Conservation (phyloP, 805 yeast species). For the Monosporozyma unispora region DNA sequence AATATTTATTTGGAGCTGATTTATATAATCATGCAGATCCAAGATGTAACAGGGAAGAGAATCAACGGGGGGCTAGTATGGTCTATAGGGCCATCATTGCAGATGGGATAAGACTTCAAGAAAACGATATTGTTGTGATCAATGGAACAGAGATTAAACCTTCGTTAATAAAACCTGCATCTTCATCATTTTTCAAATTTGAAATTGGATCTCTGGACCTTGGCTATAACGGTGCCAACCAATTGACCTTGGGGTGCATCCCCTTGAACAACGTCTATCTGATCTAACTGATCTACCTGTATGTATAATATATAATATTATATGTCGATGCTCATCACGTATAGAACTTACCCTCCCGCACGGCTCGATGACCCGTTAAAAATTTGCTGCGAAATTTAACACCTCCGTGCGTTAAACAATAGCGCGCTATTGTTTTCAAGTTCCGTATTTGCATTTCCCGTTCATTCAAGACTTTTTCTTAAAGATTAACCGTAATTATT, state of each 20-base stretch:
- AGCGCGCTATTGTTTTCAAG: too few relatives aligned
- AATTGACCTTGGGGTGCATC: slow-evolving; percentile 20
- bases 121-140: slow-evolving; percentile 4
- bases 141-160: slow-evolving; percentile 14
- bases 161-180: background rate
- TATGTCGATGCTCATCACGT: too few relatives aligned
- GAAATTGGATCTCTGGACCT: slow-evolving; percentile 4
- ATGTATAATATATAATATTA: too few relatives aligned
- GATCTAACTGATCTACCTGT: too few relatives aligned
- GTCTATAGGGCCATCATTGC: background rate
- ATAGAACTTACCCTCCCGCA: too few relatives aligned
- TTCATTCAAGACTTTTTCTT: too few relatives aligned
- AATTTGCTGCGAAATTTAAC: too few relatives aligned
- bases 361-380: too few relatives aligned
- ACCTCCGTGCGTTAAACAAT: too few relatives aligned
- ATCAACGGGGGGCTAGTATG: background rate
- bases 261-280: slow-evolving; percentile 20
- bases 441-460: too few relatives aligned
- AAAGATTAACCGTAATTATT: too few relatives aligned
- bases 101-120: slow-evolving; percentile 1
- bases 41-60: background rate
- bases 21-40: background rate
- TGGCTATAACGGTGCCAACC: slow-evolving; percentile 16
- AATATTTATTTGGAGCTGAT: background rate
- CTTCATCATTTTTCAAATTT: background rate